These are phyloP conservation scores for Rubus parviflorus DNA, from an alignment of 306 rosid species.

Conservation along the genomic window DNA sequence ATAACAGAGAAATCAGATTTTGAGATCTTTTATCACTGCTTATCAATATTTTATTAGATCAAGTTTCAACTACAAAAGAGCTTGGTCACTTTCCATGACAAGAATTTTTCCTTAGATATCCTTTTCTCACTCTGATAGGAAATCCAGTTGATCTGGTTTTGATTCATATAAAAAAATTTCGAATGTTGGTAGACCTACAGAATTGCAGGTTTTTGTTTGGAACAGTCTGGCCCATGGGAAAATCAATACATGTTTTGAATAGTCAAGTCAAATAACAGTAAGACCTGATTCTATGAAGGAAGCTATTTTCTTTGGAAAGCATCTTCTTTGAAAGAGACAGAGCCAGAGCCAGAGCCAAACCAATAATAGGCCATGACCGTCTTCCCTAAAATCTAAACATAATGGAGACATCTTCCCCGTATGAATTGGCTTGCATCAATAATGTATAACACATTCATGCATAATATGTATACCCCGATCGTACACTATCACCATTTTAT, in stretches of 20 bases:
- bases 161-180: too few species aligned
- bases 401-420: neutral
- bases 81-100: neutral
- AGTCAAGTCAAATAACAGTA: neutral
- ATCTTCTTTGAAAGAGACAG: neutral
- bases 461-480: neutral
- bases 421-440: neutral
- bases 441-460: neutral
- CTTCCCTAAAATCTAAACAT: neutral
- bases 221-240: neutral
- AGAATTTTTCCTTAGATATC: neutral
- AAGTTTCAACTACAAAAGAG: neutral
- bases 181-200: neutral
- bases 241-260: neutral
- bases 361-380: neutral
- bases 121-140: neutral
- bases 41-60: neutral
- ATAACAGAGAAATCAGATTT: neutral
- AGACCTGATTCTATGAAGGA: neutral
- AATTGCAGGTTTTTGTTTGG: neutral
- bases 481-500: neutral
- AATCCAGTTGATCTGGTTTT: neutral
- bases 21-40: neutral
- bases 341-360: neutral
- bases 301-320: neutral